Base-by-base conservation (phyloP, 2,329 filamentous ascomycete genomes). In the Dothideomycetes sp. region DNA sequence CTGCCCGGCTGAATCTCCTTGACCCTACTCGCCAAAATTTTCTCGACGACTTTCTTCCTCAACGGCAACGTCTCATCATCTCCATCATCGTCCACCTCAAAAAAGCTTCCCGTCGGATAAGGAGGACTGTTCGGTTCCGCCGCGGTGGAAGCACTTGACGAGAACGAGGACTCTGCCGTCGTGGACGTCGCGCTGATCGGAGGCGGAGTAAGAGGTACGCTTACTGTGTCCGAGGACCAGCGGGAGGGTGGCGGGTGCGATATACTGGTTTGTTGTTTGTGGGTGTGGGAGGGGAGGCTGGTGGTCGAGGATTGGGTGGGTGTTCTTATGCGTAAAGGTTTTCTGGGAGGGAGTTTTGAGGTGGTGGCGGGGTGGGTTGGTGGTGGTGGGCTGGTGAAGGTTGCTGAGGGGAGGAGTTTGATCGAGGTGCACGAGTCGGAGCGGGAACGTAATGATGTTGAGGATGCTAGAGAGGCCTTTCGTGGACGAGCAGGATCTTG, bases 31-130 rank as follows among this genome's bases (percentile, higher is more conserved):
- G n/a, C n/a, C n/a, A n/a, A n/a, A 13, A 42, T 12, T 24, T 25
- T 35, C 4, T 34, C 19, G 7, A 16, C 40, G 18, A 42, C 33
- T 27, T 42, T 42, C 12, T 25, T 32, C 11, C 33, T 29, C 32
- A 42, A 23, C 8, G 33, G 33, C 13, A 42, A 17, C 20, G 29
- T 29, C 9, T 23, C 19, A 1, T 42, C 27, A 13, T 30, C 27
- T n/a, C n/a, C 37, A 8, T 40, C 37, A 11, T 42, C 40, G 27
- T 42, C 40, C 12, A 32, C 32, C 10, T 42, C 40, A 20, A 42
- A 42, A 20, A 42, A 42, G 10, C 32, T 36, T 13, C 40, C 40
- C 5, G 25, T 42, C 10, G 37, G 37, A 20, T 25, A 40, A 13
- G 22, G 22, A 11, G 7, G n/a, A n/a, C n/a, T n/a, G n/a, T 30